Conservation (phyloP, 495 filamentous ascomycete genomes). For the Neurospora africana region DNA sequence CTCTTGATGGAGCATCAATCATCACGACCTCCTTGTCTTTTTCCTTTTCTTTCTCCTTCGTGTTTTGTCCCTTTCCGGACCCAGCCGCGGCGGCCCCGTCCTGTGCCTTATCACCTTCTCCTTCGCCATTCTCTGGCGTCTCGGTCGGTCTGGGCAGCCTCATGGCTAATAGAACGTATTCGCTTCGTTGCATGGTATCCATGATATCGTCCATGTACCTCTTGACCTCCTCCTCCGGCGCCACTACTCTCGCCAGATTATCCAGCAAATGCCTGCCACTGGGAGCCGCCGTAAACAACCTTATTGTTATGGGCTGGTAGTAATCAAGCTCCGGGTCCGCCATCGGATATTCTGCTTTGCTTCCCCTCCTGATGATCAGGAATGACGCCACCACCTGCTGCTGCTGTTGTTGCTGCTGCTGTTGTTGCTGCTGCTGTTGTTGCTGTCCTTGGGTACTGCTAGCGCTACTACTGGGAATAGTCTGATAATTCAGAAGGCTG, state of each 20-base stretch:
- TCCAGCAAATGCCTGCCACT: constrained; percentile 52
- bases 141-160: constrained; percentile 38
- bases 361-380: constrained; percentile 52
- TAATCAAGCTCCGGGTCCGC: constrained; percentile 55
- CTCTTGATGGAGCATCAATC: constrained; percentile 4
- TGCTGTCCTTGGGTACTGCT: neutral
- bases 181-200: constrained; percentile 59
- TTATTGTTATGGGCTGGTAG: constrained; percentile 83
- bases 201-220: constrained; percentile 80
- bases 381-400: constrained; percentile 53
- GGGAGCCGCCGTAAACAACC: constrained; percentile 45
- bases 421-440: neutral
- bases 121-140: constrained; percentile 21
- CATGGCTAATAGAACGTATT: constrained; percentile 57
- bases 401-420: neutral
- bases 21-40: constrained; percentile 11
- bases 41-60: constrained; percentile 3
- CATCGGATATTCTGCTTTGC: constrained; percentile 38
- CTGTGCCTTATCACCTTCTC: constrained; percentile 4
- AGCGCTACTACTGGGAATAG: constrained; percentile 12
- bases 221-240: constrained; percentile 64
- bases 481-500: constrained; percentile 65
- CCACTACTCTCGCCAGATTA: constrained; percentile 66
- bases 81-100: constrained; percentile 8
- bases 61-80: constrained; percentile 13